Evolutionary conservation across 208 protist genomes (phyloP).

Genomic region (Novymonas esmeraldas): DNA sequence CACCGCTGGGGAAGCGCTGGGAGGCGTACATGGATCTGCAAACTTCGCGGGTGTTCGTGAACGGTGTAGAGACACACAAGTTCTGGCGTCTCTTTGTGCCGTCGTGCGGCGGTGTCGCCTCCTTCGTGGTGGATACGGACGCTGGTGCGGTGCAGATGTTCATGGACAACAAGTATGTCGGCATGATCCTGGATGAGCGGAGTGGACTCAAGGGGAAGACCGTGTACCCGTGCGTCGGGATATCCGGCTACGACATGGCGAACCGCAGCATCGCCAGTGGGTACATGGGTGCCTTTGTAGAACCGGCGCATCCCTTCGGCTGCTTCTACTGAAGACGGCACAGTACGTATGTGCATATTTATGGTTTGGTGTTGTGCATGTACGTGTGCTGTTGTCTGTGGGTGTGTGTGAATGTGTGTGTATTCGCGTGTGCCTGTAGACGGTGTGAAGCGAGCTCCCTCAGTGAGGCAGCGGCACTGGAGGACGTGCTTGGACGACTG

Average conservation of each 20-base stretch:
- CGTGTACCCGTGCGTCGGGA: slow-evolving; percentile 69
- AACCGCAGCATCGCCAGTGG: slow-evolving; percentile 68
- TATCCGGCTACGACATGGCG: slow-evolving; percentile 69
- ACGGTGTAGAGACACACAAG: slow-evolving; percentile 60
- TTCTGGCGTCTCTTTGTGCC: slow-evolving; percentile 81
- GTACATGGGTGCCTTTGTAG: slow-evolving; percentile 55
- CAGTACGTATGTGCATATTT: no score
- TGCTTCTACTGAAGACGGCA: slow-evolving; percentile 36
- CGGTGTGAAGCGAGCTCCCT: not conserved
- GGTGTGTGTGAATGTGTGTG: not conserved
- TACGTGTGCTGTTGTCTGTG: not conserved
- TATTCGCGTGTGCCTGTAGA: no score
- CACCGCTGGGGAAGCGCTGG: slow-evolving; percentile 21
- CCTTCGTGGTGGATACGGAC: slow-evolving; percentile 87
- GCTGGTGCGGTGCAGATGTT: slow-evolving; percentile 81
- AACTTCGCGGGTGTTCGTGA: slow-evolving; percentile 71
- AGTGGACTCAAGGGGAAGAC: slow-evolving; percentile 62
- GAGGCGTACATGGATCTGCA: slow-evolving; percentile 69
- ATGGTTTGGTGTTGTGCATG: no score
- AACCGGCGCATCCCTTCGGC: slow-evolving; percentile 35
- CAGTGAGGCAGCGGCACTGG: no score
- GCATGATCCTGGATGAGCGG: slow-evolving; percentile 62
- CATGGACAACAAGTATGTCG: slow-evolving; percentile 76
- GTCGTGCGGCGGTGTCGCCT: slow-evolving; percentile 58
- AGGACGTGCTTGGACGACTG: no score